Evolutionary conservation across 192 early-diverging fungal species (phyloP).

Genomic region (Linnemannia hyalina): DNA sequence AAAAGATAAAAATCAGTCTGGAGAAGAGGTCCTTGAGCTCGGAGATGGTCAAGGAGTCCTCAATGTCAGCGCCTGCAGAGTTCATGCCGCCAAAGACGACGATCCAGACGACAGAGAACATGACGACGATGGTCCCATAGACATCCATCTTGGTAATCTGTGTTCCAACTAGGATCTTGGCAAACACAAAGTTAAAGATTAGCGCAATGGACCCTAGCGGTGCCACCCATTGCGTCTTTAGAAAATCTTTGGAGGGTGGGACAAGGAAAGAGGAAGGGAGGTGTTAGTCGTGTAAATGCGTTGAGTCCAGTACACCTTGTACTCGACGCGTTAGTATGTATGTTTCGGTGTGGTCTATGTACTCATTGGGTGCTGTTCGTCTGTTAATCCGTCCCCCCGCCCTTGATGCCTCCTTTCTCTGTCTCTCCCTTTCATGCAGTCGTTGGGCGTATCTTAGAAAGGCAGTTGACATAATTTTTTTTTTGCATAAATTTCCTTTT

Average conservation of each 20-base stretch:
- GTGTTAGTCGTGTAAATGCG: not conserved
- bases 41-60: slow-evolving; percentile 60
- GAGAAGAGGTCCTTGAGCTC: slow-evolving; percentile 63
- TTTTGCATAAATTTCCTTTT: not conserved
- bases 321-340: not conserved
- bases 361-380: not conserved
- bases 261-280: not conserved
- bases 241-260: slow-evolving; percentile 60
- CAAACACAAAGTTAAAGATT: slow-evolving; percentile 75
- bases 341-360: not conserved
- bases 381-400: not conserved
- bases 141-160: slow-evolving; percentile 65
- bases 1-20: slow-evolving; percentile 63
- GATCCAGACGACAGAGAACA: slow-evolving; percentile 69
- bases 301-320: not conserved
- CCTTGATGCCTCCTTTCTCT: not conserved
- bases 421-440: not conserved
- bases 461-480: not conserved
- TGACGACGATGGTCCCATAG: slow-evolving; percentile 67
- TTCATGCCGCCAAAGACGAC: slow-evolving; percentile 70
- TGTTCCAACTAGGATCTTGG: slow-evolving; percentile 69
- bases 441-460: not conserved
- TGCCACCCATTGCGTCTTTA: slow-evolving; percentile 74
- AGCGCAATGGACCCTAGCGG: slow-evolving; percentile 67
- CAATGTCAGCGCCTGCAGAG: slow-evolving; percentile 62